Percentiles rank a stretch among this genome's conserved stretches.
Evolutionary conservation across 495 filamentous ascomycete species (phyloP).

Genomic region (Darksidea phi): DNA sequence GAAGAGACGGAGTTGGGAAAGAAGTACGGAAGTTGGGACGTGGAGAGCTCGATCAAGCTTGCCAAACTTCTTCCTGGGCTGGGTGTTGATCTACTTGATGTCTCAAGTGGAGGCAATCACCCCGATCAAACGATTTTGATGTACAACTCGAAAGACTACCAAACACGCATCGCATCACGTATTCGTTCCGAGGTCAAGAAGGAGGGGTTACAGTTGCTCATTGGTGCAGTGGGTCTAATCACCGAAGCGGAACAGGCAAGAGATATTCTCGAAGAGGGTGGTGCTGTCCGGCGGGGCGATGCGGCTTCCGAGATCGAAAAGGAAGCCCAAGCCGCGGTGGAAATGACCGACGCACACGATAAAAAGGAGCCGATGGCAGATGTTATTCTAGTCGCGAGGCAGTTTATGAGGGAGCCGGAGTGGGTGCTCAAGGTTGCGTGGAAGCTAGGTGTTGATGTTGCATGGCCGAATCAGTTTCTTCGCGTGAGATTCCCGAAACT

Average conservation of each 20-base stretch:
- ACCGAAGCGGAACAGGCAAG: conserved; percentile 58
- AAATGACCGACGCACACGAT: conserved; percentile 21
- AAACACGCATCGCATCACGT: conserved; percentile 57
- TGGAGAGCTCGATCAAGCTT: conserved; percentile 56
- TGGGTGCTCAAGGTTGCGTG: conserved; percentile 31
- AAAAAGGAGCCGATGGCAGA: conserved; percentile 27
- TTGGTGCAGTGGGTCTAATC: conserved; percentile 64
- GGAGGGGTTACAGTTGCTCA: conserved; percentile 50
- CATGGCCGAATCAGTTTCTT: conserved; percentile 31
- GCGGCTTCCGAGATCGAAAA: conserved; percentile 10
- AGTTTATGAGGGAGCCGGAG: conserved; percentile 33
- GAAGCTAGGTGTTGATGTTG: conserved; percentile 26
- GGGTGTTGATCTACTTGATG: conserved; percentile 65
- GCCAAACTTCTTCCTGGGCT: conserved; percentile 52
- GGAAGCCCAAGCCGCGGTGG: conserved; percentile 22
- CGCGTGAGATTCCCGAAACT: conserved; percentile 28
- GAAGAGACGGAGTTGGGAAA: conserved; percentile 48
- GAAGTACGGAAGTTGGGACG: conserved; percentile 53
- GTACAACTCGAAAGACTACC: conserved; percentile 57
- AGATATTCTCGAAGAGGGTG: conserved; percentile 28
- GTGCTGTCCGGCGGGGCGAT: conserved; percentile 1
- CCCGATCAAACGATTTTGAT: conserved; percentile 56
- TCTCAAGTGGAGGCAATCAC: conserved; percentile 62
- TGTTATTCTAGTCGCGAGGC: conserved; percentile 29
- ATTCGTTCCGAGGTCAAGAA: conserved; percentile 56